Evolutionary conservation across 2,329 filamentous ascomycete species (phyloP).

Genomic region (Fusarium albosuccineum): DNA sequence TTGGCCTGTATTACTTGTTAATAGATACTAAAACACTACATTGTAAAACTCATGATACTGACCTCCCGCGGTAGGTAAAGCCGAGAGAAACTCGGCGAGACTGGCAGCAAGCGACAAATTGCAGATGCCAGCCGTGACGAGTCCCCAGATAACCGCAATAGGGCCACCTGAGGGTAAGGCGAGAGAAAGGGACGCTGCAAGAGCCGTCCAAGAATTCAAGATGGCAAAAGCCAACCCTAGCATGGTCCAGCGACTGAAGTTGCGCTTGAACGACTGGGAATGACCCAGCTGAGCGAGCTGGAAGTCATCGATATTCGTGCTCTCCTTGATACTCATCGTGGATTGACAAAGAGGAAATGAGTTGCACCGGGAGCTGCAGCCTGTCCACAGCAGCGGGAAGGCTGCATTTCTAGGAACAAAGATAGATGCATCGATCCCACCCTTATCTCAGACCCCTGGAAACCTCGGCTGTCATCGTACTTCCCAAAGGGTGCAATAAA

Average conservation of each 20-base stretch:
- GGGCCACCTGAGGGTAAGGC: constrained; percentile 70
- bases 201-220: constrained; percentile 61
- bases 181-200: constrained; percentile 59
- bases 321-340: constrained; percentile 22
- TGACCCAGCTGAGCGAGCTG: constrained; percentile 38
- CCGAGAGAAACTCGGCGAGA: constrained; percentile 77
- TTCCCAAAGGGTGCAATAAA: background rate
- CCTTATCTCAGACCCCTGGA: background rate
- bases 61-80: constrained; percentile 69
- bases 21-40: no score
- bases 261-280: constrained; percentile 38
- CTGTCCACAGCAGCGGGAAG: background rate
- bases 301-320: constrained; percentile 32
- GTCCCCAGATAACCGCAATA: constrained; percentile 77
- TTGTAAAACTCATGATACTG: constrained; percentile 70
- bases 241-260: constrained; percentile 50
- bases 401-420: background rate
- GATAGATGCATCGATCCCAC: background rate
- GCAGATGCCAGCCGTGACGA: constrained; percentile 51
- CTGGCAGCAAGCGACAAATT: constrained; percentile 68
- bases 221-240: constrained; percentile 61
- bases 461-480: background rate
- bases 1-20: no score
- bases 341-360: background rate
- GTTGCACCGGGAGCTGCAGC: background rate